Base-by-base conservation (phyloP, 2,329 filamentous ascomycete genomes). In the Teratosphaeria destructans region DNA sequence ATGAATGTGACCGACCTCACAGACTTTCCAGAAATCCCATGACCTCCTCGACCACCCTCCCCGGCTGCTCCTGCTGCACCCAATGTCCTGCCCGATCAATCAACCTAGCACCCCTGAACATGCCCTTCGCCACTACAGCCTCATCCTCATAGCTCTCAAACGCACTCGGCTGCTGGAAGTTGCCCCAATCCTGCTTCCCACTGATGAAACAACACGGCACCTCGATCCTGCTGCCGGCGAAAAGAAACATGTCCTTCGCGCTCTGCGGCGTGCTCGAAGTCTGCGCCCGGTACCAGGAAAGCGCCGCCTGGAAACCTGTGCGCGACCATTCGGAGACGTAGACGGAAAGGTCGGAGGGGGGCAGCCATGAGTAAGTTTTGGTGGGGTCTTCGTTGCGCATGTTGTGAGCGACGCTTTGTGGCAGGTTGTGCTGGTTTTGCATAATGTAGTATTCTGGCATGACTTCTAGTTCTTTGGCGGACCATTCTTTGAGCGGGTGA, bases 361-460 rank as follows among this genome's bases (percentile, higher is more conserved):
- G 68, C 19, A 89, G 76, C 85, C 85, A 89, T 1, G 64, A 63
- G 61, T 77, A 73, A 2, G 75, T 77, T 10, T 76, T 77, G 1
- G 63, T 53, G 0, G 71, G 67, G 57, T 84, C 77, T 65, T 86
- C 81, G 19, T 67, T 69, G 83, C 67, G 63, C 84, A 87, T 86
- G 65, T 81, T 78, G 10, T 73, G 63, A 1, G 76, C 75, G 1
- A 89, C 79, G 0, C 78, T 77, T 54, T 82, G 75, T 0, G 84
- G 82, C 82, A 89, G 87, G 1, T 78, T 80, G 8, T 76, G 73
- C 54, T 80, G 67, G 2, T 79, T 70, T 1, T 78, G 81, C 84
- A 89, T 86, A 65, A 88, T 78, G 72, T 89, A 89, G 75, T 88
- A 88, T 57, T 82, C 76, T 0, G 86, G 86, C 77, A 89, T 79